Conservation (phyloP, 345 rosid genomes). For the Boechera stricta region DNA sequence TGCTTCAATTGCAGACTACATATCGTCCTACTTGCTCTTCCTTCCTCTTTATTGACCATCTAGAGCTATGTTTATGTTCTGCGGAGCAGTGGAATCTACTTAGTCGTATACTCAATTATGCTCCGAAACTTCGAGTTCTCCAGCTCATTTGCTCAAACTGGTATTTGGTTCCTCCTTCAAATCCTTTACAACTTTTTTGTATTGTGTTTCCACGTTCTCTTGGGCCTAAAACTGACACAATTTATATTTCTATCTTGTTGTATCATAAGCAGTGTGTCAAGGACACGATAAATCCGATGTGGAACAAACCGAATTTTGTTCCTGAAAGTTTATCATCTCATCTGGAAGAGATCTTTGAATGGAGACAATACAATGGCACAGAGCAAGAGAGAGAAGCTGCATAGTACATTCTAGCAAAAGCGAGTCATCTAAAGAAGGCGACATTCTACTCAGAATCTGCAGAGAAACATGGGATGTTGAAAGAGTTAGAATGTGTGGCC, state of each 20-base stretch:
- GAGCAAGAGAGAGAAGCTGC: neutral
- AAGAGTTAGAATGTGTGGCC: slow-evolving; percentile 26
- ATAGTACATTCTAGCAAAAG: neutral
- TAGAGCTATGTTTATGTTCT: slow-evolving; percentile 31
- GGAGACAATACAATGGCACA: slow-evolving; percentile 21
- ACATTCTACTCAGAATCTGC: slow-evolving; percentile 26
- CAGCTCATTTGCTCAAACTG: slow-evolving; percentile 4
- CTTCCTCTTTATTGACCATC: slow-evolving; percentile 20
- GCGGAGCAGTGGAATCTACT: slow-evolving; percentile 17
- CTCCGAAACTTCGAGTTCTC: slow-evolving; percentile 31
- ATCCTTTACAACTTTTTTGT: neutral
- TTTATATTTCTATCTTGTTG: neutral
- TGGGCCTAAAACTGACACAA: neutral
- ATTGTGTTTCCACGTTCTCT: neutral
- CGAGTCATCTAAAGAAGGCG: neutral
- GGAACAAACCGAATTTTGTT: neutral
- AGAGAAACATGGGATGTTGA: neutral
- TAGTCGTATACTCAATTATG: neutral
- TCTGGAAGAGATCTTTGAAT: slow-evolving; percentile 29
- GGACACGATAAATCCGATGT: neutral
- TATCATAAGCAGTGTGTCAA: slow-evolving; percentile 4
- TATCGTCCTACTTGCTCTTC: slow-evolving; percentile 8
- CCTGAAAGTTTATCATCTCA: slow-evolving; percentile 22
- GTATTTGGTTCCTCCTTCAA: neutral
- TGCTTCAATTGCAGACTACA: slow-evolving; percentile 17